Evolutionary conservation across 768 basidiomycete species (phyloP).

Genomic region (Neoboletus brunneissimus): DNA sequence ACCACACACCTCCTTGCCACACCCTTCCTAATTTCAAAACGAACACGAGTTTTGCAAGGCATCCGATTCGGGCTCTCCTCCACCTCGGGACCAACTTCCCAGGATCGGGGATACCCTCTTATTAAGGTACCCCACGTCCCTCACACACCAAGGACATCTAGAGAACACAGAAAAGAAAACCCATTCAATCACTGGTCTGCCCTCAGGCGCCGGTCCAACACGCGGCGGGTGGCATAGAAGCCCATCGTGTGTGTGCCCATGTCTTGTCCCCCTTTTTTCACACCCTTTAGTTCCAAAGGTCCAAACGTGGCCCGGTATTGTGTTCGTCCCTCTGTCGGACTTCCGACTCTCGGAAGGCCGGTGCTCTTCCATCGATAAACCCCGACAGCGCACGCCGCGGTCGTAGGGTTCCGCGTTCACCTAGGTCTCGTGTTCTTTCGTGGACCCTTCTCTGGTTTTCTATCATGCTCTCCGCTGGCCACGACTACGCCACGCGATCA

Average conservation of each 20-base stretch:
- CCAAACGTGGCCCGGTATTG: no score
- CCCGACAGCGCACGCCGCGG: background rate
- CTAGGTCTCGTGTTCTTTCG: background rate
- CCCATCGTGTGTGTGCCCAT: background rate
- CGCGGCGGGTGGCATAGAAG: background rate
- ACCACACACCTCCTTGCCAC: background rate
- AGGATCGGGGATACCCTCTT: background rate
- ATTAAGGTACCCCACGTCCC: background rate
- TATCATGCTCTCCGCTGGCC: slow-evolving; percentile 3
- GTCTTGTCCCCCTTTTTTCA: background rate
- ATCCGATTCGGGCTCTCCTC: background rate
- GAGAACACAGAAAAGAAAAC: background rate
- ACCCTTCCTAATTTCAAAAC: background rate
- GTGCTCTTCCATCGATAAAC: background rate
- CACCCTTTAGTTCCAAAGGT: background rate
- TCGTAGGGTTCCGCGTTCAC: slow-evolving; percentile 4
- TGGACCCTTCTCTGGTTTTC: background rate
- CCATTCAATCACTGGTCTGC: background rate
- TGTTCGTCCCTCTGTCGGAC: background rate
- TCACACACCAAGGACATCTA: background rate
- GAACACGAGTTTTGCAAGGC: background rate
- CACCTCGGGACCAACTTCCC: background rate
- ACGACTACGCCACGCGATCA: background rate
- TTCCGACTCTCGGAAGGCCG: background rate
- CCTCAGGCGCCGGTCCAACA: no score